phyloP scores from a whole-genome alignment of 129 eudicot species.

The Dittrichia graveolens region DNA sequence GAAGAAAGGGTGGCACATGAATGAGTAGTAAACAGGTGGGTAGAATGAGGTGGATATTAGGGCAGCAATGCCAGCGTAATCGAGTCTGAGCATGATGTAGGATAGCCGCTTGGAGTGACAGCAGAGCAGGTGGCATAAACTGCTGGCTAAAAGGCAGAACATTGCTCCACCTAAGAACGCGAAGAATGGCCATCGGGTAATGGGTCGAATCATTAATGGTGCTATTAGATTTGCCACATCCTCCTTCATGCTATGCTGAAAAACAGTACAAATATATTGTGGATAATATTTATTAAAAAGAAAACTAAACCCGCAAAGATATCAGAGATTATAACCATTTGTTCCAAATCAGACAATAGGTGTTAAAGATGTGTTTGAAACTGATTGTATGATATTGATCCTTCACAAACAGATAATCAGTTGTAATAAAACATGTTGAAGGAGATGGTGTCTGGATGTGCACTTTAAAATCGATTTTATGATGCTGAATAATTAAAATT shows the following conservation, averaged over 20 bases:
- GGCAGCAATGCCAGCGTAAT: slow-evolving; percentile 97
- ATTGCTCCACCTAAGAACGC: slow-evolving; percentile 97
- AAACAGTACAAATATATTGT: neutral
- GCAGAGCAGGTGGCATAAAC: slow-evolving; percentile 83
- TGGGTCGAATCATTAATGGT: slow-evolving; percentile 67
- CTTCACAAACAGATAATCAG: no score
- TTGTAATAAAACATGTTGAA: no score
- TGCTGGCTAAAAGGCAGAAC: slow-evolving; percentile 92
- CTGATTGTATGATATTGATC: no score
- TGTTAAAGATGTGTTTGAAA: no score
- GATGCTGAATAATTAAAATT: no score
- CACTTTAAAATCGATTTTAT: no score
- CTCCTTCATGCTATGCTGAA: slow-evolving; percentile 78
- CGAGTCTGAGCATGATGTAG: slow-evolving; percentile 91
- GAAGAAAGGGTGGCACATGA: slow-evolving; percentile 98
- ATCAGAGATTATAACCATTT: no score
- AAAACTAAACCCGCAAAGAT: neutral
- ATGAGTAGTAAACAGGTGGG: slow-evolving; percentile 94
- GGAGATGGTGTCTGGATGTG: no score
- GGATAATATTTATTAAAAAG: neutral
- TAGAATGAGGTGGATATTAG: slow-evolving; percentile 93
- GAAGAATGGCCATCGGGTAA: slow-evolving; percentile 95
- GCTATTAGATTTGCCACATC: slow-evolving; percentile 78
- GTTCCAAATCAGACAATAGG: no score
- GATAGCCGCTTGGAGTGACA: slow-evolving; percentile 84